Evolutionary conservation across 2,329 filamentous ascomycete species (phyloP).

Genomic region (Fusarium cicatricum): DNA sequence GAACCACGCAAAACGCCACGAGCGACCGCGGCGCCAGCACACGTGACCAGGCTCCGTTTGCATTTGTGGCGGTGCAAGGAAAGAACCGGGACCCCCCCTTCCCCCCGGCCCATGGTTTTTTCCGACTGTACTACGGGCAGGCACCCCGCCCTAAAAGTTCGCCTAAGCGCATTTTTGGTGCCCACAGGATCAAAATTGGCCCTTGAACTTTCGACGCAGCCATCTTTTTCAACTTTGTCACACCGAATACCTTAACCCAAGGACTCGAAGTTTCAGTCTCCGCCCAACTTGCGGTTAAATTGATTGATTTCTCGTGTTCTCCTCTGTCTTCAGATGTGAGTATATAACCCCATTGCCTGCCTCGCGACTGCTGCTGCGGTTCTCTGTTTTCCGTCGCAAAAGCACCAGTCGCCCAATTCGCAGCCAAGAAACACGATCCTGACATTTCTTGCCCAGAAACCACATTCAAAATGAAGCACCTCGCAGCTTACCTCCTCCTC

Average conservation of each 20-base stretch:
- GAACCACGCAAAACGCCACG: slow-evolving; percentile 40
- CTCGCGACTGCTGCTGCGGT: neutral
- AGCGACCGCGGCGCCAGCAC: slow-evolving; percentile 15
- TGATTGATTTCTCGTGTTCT: slow-evolving; percentile 97
- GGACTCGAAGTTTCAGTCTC: slow-evolving; percentile 99
- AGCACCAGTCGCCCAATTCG: neutral
- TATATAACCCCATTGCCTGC: slow-evolving; percentile 26
- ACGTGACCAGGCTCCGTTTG: slow-evolving; percentile 26
- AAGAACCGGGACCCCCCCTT: neutral
- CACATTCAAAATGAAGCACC: slow-evolving; percentile 93
- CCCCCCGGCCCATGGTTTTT: slow-evolving; percentile 6
- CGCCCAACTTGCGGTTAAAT: slow-evolving; percentile 98
- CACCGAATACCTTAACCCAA: slow-evolving; percentile 52
- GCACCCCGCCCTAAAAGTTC: slow-evolving; percentile 35
- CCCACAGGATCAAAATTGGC: slow-evolving; percentile 48
- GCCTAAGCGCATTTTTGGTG: slow-evolving; percentile 34
- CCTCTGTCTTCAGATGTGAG: slow-evolving; percentile 48
- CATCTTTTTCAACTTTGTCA: slow-evolving; percentile 45
- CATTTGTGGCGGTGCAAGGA: slow-evolving; percentile 37
- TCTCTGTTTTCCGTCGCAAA: slow-evolving; percentile 6
- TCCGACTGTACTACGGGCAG: slow-evolving; percentile 22
- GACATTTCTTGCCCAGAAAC: slow-evolving; percentile 45
- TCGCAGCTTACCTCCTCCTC: slow-evolving; percentile 99
- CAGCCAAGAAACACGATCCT: slow-evolving; percentile 27
- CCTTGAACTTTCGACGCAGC: slow-evolving; percentile 34